Conservation (phyloP, 106 monocot genomes). For the Platanthera zijinensis region DNA sequence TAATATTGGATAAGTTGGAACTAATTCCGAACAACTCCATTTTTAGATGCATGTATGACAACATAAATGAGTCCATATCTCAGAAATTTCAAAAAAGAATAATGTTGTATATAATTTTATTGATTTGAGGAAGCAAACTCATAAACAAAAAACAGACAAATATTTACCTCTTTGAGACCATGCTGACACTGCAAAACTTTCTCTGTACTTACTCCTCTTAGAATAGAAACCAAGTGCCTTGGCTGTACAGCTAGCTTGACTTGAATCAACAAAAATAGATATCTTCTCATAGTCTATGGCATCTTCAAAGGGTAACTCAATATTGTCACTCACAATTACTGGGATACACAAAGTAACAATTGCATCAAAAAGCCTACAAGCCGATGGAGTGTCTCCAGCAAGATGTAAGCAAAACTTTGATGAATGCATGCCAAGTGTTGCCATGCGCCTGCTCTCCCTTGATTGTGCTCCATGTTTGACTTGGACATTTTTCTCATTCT, state of each 20-base stretch:
- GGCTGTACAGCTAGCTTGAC: conserved; percentile 46
- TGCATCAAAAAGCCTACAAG: conserved; percentile 81
- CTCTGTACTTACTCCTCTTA: conserved; percentile 35
- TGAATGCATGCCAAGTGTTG: conserved; percentile 77
- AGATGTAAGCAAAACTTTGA: conserved; percentile 86
- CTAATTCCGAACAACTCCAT: background rate
- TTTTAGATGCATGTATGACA: background rate
- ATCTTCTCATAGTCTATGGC: conserved; percentile 70
- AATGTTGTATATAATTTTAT: background rate
- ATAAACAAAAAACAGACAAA: background rate
- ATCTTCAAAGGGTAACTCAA: conserved; percentile 90
- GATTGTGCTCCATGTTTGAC: conserved; percentile 87
- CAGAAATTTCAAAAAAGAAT: background rate
- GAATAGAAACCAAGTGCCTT: conserved; percentile 36
- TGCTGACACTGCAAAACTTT: conserved; percentile 58
- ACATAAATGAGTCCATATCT: background rate
- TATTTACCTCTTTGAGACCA: conserved; percentile 52
- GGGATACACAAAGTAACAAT: conserved; percentile 83
- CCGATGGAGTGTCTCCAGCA: conserved; percentile 88
- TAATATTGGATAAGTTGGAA: background rate
- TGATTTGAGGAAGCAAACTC: background rate
- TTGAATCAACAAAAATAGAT: conserved; percentile 63
- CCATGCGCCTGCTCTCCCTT: conserved; percentile 69
- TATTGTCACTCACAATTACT: conserved; percentile 73
- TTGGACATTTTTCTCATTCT: conserved; percentile 53